These are phyloP conservation scores for Mortierella claussenii DNA, from an alignment of 192 early-diverging fungal species.

Conservation along the genomic window DNA sequence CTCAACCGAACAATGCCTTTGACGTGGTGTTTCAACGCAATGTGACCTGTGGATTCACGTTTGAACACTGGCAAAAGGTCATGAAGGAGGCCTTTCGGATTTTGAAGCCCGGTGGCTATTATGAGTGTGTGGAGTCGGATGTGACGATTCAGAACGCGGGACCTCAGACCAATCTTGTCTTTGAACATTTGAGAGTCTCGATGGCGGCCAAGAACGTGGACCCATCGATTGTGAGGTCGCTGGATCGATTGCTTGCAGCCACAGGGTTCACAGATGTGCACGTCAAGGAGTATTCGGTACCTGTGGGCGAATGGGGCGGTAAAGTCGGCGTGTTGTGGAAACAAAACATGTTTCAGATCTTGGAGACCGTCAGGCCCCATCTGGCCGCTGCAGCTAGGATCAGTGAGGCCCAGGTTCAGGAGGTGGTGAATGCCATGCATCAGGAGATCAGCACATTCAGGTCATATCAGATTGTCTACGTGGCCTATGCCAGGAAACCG, in stretches of 20 bases:
- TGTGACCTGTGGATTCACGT: constrained; percentile 29
- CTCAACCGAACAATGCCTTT: constrained; percentile 37
- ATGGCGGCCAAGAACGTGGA: constrained; percentile 18
- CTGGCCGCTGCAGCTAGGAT: constrained; percentile 19
- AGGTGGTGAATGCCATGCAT: constrained; percentile 23
- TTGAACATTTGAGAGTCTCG: constrained; percentile 35
- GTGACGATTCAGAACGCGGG: constrained; percentile 23
- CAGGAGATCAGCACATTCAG: constrained; percentile 11
- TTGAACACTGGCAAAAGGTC: constrained; percentile 34
- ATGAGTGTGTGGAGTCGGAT: constrained; percentile 52
- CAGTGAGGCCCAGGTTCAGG: constrained; percentile 16
- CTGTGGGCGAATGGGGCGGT: constrained; percentile 35
- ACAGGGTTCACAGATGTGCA: constrained; percentile 32
- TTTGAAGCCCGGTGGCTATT: constrained; percentile 44
- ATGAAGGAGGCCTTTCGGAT: constrained; percentile 41
- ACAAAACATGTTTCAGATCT: constrained; percentile 24
- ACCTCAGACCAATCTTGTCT: constrained; percentile 23
- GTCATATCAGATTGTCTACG: constrained; percentile 19
- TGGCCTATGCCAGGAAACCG: constrained; percentile 25
- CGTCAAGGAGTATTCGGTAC: constrained; percentile 30
- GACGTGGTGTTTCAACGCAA: constrained; percentile 50
- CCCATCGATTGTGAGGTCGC: constrained; percentile 17
- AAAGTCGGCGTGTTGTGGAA: constrained; percentile 40
- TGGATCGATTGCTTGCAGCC: constrained; percentile 23
- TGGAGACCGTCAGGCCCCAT: constrained; percentile 18